These are phyloP conservation scores for Diutina siamensis DNA, from an alignment of 1,139 yeast species.

Conservation along the genomic window DNA sequence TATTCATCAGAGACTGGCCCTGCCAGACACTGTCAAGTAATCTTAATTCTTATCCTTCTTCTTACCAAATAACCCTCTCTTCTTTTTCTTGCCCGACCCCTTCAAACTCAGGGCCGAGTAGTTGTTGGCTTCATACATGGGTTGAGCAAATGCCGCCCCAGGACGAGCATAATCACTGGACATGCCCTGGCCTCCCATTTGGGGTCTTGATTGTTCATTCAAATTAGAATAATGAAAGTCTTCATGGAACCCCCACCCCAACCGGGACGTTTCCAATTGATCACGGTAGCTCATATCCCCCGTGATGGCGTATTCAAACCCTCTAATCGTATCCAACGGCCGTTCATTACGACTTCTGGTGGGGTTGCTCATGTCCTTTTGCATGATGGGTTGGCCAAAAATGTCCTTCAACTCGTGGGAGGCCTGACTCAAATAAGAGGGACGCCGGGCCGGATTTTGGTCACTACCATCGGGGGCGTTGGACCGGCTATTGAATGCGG, in stretches of 20 bases:
- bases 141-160: constrained; percentile 29
- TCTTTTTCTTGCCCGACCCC: constrained; percentile 25
- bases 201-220: constrained; percentile 10
- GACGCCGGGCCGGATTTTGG: constrained; percentile 22
- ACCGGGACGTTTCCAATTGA: constrained; percentile 62
- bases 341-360: constrained; percentile 87
- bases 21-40: no score
- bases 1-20: background rate
- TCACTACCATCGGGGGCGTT: constrained; percentile 14
- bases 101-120: constrained; percentile 31
- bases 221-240: constrained; percentile 31
- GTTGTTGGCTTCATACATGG: constrained; percentile 52
- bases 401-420: constrained; percentile 52
- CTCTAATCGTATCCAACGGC: constrained; percentile 87
- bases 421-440: constrained; percentile 16
- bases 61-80: constrained; percentile 67
- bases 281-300: constrained; percentile 73
- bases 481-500: constrained; percentile 13
- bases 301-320: constrained; percentile 85
- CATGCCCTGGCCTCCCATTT: constrained; percentile 8
- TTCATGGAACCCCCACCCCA: constrained; percentile 66
- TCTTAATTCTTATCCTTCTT: constrained; percentile 22
- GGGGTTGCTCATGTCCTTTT: constrained; percentile 85
- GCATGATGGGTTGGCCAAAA: constrained; percentile 65
- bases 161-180: constrained; percentile 17